Evolutionary conservation across 495 filamentous ascomycete genomes (phyloP), one percentile per base, ranked within the genome.

Genomic region (Barbatosphaeria neglecta): DNA sequence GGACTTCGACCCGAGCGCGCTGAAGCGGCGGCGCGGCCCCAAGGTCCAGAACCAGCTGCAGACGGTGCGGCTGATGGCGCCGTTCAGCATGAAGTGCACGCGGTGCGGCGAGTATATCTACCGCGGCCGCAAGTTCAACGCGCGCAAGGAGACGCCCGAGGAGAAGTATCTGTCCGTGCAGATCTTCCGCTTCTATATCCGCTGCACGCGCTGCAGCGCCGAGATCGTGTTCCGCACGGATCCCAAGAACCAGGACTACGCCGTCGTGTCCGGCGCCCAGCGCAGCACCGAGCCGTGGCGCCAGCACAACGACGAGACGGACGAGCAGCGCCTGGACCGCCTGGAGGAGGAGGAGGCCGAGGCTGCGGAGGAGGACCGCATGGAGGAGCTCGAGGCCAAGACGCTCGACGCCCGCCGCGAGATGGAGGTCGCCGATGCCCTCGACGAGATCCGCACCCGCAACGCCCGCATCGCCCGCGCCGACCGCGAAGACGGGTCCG

Each of bases 221-320:
- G 89, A 97, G 62, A 94, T 99, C 55, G 89, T 87, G 0, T 97
- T 95, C 71, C 83, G 84, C 49, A 97, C 93, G 0, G 92, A 97
- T 49, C 93, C 93, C 0, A 90, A 90, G 64, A 86, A 86, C 46
- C 88, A 88, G 76, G 90, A 97, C 55, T 99, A 99, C 52, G 72
- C 76, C 41, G 66, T 72, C 69, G 64, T 64, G 46, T 52, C 57
- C 44, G 93, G 92, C 13, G 90, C 90, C 22, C 89, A 87, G 64
- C 73, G 93, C 24, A 97, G 94, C 63, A 93, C 90, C 48, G 93
- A 97, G 65, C 81, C 83, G 11, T 99, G 93, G 93, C 70, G 84
- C 7, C 76, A 77, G 50, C 67, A 78, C 46, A 65, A 80, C 17
- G 76, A 66, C 40, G 67, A 95, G 65, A 93, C 84, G n/a, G 83